Base-by-base conservation (phyloP, 2,329 filamentous ascomycete species). In the Botrytis deweyae region DNA sequence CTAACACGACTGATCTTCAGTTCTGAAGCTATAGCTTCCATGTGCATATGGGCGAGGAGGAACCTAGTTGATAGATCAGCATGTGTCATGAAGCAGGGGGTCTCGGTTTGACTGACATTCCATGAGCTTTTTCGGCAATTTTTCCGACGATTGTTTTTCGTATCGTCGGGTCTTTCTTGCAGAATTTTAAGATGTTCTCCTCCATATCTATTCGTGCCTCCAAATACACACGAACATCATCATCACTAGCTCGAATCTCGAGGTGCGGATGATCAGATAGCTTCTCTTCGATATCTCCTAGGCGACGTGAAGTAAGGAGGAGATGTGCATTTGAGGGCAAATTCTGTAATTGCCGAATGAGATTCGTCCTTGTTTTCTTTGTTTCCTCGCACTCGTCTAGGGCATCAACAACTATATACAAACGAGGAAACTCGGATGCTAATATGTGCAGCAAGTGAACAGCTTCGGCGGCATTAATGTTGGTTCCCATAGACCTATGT, bases 21-120 rank as follows among this genome's bases (percentile, higher is more conserved):
- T 68, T 81, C 79, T 22, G 76, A 77, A 29, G 73, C 68, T 2
- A 83, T 76, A 6, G 80, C 80, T 59, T 81, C 79, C 0, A 81
- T 22, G 83, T 75, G 70, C 44, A 86, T 79, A 29, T 82, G 77
- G 20, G 83, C 84, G 18, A 76, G 64, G n/a, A 77, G 74, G 63
- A 77, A 77, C 73, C 75, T 74, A 25, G 33, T 52, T 46, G 10
- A 49, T 29, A 7, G 22, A 25, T 68, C 55, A 69, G 63, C 44
- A 40, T 14, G 22, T 14, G 22, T 10, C 10, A 49, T 33, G 10
- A 40, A 44, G 25, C 10, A 18, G 18, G 36, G 33, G 29, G 18
- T 5, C 44, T 42, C 33, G 33, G 61, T 3, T 49, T 25, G 12
- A 68, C 42, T 20, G 38, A 73, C 71, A 74, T 74, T 61, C 72